Conservation (phyloP, 257 asterid species). For the Striga asiatica region DNA sequence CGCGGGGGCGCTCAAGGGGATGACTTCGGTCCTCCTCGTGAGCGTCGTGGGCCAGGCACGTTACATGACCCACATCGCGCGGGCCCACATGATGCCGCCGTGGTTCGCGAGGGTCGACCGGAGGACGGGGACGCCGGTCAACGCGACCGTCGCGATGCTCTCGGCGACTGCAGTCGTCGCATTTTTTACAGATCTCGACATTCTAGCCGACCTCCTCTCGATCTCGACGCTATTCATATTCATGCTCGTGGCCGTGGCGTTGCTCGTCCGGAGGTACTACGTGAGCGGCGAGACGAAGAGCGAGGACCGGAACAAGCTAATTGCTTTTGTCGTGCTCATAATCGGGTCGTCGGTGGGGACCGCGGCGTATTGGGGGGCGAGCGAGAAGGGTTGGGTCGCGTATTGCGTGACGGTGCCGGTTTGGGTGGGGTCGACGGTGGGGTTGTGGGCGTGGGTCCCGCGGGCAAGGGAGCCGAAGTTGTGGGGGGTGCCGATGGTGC, state of each 20-base stretch:
- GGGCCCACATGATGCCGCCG: slow-evolving; percentile 58
- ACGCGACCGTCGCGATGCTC: slow-evolving; percentile 37
- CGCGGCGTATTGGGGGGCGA: slow-evolving; percentile 31
- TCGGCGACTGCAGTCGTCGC: slow-evolving; percentile 37
- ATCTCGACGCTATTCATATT: slow-evolving; percentile 44
- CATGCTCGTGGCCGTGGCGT: slow-evolving; percentile 43
- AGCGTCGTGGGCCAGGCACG: slow-evolving; percentile 53
- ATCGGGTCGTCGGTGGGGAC: slow-evolving; percentile 32
- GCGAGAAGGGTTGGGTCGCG: slow-evolving; percentile 32
- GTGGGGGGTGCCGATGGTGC: slow-evolving; percentile 63
- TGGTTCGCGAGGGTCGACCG: slow-evolving; percentile 40
- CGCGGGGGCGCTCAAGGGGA: slow-evolving; percentile 46
- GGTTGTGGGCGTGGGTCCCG: slow-evolving; percentile 31
- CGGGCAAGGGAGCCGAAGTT: slow-evolving; percentile 34
- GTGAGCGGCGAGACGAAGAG: slow-evolving; percentile 31
- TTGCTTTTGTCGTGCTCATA: slow-evolving; percentile 20
- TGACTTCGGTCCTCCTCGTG: slow-evolving; percentile 45
- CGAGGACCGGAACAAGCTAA: slow-evolving; percentile 22
- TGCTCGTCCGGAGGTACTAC: slow-evolving; percentile 43
- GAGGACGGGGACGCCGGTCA: slow-evolving; percentile 40
- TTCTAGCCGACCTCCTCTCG: slow-evolving; percentile 30
- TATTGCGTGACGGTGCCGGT: slow-evolving; percentile 39
- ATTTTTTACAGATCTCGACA: slow-evolving; percentile 32
- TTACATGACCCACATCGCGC: slow-evolving; percentile 48
- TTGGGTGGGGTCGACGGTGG: slow-evolving; percentile 31